Evolutionary conservation across 768 basidiomycete species (phyloP).

Genomic region (Amanita polypyramis): DNA sequence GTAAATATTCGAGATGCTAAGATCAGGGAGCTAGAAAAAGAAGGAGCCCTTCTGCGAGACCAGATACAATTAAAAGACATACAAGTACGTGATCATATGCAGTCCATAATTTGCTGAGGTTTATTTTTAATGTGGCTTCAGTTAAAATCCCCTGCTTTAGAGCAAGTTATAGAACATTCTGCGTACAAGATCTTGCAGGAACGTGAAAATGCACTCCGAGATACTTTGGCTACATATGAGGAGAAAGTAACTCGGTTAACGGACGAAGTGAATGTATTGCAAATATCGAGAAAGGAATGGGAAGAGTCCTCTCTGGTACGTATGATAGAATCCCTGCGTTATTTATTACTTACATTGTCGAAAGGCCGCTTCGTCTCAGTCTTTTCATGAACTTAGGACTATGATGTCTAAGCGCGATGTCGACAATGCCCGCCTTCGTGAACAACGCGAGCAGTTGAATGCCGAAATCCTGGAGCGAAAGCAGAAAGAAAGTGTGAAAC

Average conservation of each 20-base stretch:
- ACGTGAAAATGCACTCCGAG: constrained; percentile 39
- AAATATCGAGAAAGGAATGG: constrained; percentile 31
- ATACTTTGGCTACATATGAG: constrained; percentile 26
- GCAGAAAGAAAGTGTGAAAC: constrained; percentile 48
- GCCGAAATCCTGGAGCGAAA: constrained; percentile 63
- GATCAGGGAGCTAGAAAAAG: constrained; percentile 36
- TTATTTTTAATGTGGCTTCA: constrained; percentile 13
- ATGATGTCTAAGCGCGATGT: constrained; percentile 54
- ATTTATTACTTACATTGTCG: constrained; percentile 8
- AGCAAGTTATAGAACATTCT: constrained; percentile 33
- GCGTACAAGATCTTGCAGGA: constrained; percentile 49
- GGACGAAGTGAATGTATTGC: constrained; percentile 32
- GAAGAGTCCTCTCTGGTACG: constrained; percentile 34
- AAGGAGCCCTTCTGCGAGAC: constrained; percentile 33
- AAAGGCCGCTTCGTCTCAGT: constrained; percentile 27
- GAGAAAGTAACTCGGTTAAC: constrained; percentile 29
- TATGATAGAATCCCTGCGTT: neutral
- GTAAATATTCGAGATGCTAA: constrained; percentile 33
- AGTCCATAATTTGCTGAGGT: neutral
- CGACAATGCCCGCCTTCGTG: constrained; percentile 60
- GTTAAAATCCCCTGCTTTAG: constrained; percentile 32
- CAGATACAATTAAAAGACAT: constrained; percentile 33
- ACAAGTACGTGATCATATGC: constrained; percentile 25
- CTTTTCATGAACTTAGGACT: constrained; percentile 51
- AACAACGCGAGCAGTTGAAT: constrained; percentile 55